phyloP scores from a whole-genome alignment of 202 grass and related monocot species.

The Panicum virgatum region DNA sequence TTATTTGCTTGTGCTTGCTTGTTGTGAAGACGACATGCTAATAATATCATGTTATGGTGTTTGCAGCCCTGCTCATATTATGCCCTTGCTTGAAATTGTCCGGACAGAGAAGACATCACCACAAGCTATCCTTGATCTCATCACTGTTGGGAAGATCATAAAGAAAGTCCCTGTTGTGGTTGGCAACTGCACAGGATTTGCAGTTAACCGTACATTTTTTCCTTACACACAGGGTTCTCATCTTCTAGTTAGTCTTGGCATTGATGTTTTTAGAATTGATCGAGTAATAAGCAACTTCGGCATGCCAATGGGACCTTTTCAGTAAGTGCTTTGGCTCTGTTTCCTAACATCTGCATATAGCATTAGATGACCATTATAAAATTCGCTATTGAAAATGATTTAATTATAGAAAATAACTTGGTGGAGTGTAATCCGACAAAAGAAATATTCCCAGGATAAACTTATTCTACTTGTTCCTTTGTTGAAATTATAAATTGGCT shows the following conservation, averaged over 20 bases:
- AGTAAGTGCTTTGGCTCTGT: slow-evolving; percentile 62
- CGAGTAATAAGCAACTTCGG: slow-evolving; percentile 80
- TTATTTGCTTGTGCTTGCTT: slow-evolving; percentile 29
- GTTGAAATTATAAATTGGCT: background rate
- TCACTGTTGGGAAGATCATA: slow-evolving; percentile 90
- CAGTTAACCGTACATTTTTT: slow-evolving; percentile 97
- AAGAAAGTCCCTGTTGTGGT: slow-evolving; percentile 98
- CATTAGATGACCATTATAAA: background rate
- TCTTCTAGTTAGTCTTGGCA: slow-evolving; percentile 82
- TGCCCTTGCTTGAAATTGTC: slow-evolving; percentile 99
- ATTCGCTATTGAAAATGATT: background rate
- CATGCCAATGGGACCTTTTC: slow-evolving; percentile 99
- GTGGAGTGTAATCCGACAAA: background rate
- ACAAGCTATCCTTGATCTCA: slow-evolving; percentile 90
- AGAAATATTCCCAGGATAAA: background rate
- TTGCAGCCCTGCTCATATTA: slow-evolving; percentile 96
- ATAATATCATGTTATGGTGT: slow-evolving; percentile 43
- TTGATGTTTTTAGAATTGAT: slow-evolving; percentile 94
- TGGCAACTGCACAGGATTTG: slow-evolving; percentile 97
- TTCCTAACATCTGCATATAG: background rate
- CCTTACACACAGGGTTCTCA: slow-evolving; percentile 77
- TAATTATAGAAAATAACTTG: background rate
- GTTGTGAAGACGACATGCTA: slow-evolving; percentile 17
- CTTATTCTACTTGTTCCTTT: background rate
- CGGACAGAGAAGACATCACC: slow-evolving; percentile 91